phyloP scores from a whole-genome alignment of 2,329 filamentous ascomycete species.

The Talaromyces sp. region DNA sequence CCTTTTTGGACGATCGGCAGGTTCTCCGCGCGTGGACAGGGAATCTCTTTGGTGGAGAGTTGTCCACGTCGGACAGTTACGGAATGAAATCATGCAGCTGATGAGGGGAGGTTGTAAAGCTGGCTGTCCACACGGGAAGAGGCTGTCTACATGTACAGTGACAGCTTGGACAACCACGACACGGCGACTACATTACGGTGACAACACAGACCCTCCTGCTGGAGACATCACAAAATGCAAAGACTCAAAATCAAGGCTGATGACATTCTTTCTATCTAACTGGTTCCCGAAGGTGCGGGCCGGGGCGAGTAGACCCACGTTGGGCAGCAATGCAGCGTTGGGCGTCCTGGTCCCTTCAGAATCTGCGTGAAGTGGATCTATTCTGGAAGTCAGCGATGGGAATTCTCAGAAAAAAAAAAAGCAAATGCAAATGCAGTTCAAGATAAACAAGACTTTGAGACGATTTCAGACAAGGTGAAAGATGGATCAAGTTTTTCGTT shows the following conservation, averaged over 20 bases:
- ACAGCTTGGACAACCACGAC: not conserved
- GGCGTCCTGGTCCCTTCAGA: not conserved
- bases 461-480: conserved; percentile 39
- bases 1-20: conserved; percentile 26
- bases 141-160: not conserved
- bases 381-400: conserved; percentile 19
- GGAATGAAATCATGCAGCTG: not conserved
- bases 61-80: conserved; percentile 21
- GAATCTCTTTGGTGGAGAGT: conserved; percentile 18
- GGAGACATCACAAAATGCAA: not conserved
- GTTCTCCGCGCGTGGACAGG: conserved; percentile 13
- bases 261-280: conserved; percentile 5
- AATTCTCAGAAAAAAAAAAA: conserved; percentile 12
- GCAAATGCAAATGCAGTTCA: too few relatives aligned
- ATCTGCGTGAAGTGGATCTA: conserved; percentile 11
- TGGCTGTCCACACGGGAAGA: not conserved
- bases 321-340: conserved; percentile 38
- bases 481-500: conserved; percentile 46
- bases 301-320: conserved; percentile 31
- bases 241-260: conserved; percentile 6
- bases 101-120: not conserved
- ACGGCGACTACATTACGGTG: not conserved
- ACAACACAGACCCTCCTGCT: not conserved
- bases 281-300: conserved; percentile 18
- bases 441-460: conserved; percentile 5